Conservation (phyloP, 768 basidiomycete species). For the Auriscalpium orientale region DNA sequence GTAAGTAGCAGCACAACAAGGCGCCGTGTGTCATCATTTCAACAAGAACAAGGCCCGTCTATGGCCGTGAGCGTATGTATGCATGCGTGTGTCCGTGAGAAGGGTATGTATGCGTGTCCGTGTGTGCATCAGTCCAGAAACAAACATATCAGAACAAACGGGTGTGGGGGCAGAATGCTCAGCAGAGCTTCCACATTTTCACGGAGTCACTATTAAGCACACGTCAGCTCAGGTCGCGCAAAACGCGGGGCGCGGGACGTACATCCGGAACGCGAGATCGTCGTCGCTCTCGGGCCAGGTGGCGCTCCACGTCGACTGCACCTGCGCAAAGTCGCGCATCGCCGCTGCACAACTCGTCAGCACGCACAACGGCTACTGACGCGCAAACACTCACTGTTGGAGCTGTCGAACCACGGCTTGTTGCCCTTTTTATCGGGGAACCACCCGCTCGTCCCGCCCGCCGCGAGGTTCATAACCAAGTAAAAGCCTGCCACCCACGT, state of each 20-base stretch:
- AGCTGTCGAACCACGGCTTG: conserved; percentile 60
- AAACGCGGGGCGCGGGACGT: conserved; percentile 9
- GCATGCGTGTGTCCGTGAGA: too few relatives aligned
- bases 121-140: too few relatives aligned
- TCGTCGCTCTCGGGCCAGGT: conserved; percentile 65
- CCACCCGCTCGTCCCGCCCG: conserved; percentile 72
- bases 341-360: conserved; percentile 30
- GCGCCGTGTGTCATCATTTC: too few relatives aligned
- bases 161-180: background rate
- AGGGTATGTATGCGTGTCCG: too few relatives aligned
- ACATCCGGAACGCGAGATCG: conserved; percentile 67
- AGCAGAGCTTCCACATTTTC: conserved; percentile 28
- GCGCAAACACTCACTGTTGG: conserved; percentile 32
- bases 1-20: too few relatives aligned
- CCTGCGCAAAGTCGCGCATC: conserved; percentile 61
- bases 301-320: conserved; percentile 58
- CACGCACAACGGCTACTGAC: background rate
- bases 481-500: conserved; percentile 57
- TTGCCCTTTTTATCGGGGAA: conserved; percentile 56
- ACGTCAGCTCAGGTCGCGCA: background rate
- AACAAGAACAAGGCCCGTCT: too few relatives aligned
- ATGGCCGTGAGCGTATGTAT: too few relatives aligned
- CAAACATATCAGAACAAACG: too few relatives aligned
- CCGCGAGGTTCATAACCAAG: conserved; percentile 72
- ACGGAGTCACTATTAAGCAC: conserved; percentile 23